These are phyloP conservation scores for Staphylotrichum tortipilum DNA, from an alignment of 495 filamentous ascomycete species.

Conservation along the genomic window DNA sequence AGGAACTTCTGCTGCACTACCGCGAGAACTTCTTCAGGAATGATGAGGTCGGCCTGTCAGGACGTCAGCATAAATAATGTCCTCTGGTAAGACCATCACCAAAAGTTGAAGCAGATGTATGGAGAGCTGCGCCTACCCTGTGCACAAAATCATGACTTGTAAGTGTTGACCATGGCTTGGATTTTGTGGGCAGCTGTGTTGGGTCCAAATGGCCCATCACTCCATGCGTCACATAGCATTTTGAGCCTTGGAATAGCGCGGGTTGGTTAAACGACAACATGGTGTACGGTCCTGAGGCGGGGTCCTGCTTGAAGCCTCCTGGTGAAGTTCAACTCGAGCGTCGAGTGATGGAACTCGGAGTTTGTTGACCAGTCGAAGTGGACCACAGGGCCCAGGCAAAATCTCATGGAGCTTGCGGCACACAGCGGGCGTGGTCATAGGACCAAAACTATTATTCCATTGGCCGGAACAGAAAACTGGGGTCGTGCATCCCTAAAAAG, in stretches of 20 bases:
- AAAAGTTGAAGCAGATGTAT: not conserved
- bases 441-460: not conserved
- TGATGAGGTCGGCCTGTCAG: slow-evolving; percentile 58
- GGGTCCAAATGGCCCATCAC: slow-evolving; percentile 58
- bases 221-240: slow-evolving; percentile 64
- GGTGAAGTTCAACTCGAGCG: too few relatives aligned
- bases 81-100: too few relatives aligned
- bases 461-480: not conserved
- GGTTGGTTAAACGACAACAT: slow-evolving; percentile 54
- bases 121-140: slow-evolving; percentile 51
- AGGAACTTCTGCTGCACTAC: slow-evolving; percentile 49
- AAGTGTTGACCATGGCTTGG: slow-evolving; percentile 65
- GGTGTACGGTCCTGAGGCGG: not conserved
- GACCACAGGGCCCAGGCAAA: not conserved
- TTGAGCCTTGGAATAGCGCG: slow-evolving; percentile 52
- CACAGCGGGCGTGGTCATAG: not conserved
- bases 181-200: slow-evolving; percentile 60
- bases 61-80: not conserved
- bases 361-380: not conserved
- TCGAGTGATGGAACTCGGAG: too few relatives aligned
- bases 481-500: not conserved
- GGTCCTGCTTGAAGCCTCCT: too few relatives aligned
- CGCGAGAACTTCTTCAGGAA: slow-evolving; percentile 60
- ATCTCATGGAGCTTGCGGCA: not conserved
- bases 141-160: slow-evolving; percentile 64